Evolutionary conservation across 2,329 filamentous ascomycete species (phyloP).

Genomic region (Cylindrodendrum hubeiense): DNA sequence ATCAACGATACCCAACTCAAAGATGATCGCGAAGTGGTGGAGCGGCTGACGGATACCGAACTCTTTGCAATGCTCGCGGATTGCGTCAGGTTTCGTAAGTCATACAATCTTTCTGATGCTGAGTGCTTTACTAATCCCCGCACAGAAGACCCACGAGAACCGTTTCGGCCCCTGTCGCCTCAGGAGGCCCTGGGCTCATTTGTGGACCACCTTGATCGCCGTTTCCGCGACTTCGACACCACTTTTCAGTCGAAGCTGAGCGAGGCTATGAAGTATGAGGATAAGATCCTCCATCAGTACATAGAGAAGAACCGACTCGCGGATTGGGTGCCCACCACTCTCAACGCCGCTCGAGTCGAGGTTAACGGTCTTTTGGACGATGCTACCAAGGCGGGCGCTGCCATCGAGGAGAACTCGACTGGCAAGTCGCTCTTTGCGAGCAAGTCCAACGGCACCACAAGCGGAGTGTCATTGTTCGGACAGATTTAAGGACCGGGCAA

Average conservation of each 20-base stretch:
- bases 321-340: conserved; percentile 69
- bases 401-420: conserved; percentile 19
- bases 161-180: conserved; percentile 62
- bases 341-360: conserved; percentile 53
- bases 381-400: conserved; percentile 36
- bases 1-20: conserved; percentile 84
- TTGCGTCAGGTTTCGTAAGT: conserved; percentile 75
- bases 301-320: conserved; percentile 77
- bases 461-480: conserved; percentile 24
- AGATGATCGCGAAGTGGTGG: conserved; percentile 75
- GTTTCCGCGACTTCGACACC: conserved; percentile 71
- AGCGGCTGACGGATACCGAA: conserved; percentile 73
- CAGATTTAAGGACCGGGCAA: conserved; percentile 16
- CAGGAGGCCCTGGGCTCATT: conserved; percentile 70
- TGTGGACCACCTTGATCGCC: conserved; percentile 70
- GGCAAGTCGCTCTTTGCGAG: conserved; percentile 36
- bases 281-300: conserved; percentile 72
- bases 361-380: conserved; percentile 50
- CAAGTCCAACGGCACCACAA: conserved; percentile 20
- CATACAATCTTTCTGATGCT: not conserved
- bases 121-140: conserved; percentile 45
- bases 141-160: conserved; percentile 56
- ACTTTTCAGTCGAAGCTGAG: conserved; percentile 75
- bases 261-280: conserved; percentile 80
- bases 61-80: conserved; percentile 76